These are phyloP conservation scores for Populus tremula DNA, from an alignment of 345 rosid genomes.

Conservation along the genomic window DNA sequence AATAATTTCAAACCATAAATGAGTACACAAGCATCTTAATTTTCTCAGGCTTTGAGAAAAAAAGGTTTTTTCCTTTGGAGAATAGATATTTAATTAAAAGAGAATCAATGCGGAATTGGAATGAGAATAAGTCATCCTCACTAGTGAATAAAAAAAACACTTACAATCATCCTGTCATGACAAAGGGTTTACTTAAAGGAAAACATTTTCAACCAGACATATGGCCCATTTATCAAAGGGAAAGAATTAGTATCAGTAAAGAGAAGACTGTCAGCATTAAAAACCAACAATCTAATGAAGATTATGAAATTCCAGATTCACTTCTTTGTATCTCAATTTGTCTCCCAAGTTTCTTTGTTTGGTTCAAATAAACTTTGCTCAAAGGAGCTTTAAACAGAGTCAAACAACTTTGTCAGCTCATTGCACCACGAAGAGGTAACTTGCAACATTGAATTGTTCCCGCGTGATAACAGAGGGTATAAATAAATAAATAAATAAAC, in stretches of 20 bases:
- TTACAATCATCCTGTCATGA: neutral
- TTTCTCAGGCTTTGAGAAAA: neutral
- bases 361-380: neutral
- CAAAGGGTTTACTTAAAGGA: neutral
- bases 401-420: neutral
- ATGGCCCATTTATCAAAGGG: neutral
- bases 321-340: neutral
- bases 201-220: neutral
- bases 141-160: neutral
- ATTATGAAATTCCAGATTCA: neutral
- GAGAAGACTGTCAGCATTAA: neutral
- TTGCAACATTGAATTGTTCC: neutral
- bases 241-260: neutral
- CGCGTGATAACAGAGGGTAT: neutral
- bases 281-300: neutral
- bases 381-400: neutral
- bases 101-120: neutral
- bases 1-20: neutral
- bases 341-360: neutral
- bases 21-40: neutral
- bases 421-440: neutral
- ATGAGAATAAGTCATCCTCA: neutral
- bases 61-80: neutral
- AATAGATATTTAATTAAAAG: too few relatives aligned
- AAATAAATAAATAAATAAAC: neutral